These are phyloP conservation scores for Globisporangium splendens DNA, from an alignment of 352 stramenopile genomes.

Conservation along the genomic window DNA sequence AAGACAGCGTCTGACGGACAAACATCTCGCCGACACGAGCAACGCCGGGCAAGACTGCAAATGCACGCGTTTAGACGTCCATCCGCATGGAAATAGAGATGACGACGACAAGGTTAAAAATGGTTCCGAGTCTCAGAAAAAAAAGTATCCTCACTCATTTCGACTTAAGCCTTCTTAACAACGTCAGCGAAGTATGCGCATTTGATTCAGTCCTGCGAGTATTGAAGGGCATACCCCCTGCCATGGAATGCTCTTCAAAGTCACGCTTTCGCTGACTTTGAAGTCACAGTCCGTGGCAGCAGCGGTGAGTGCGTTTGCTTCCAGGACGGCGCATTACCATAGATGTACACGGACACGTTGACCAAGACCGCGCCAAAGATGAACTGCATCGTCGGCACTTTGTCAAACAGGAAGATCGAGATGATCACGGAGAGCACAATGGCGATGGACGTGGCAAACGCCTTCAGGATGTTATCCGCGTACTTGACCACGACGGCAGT, in stretches of 20 bases:
- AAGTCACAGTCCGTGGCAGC: constrained; percentile 14
- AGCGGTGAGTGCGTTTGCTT: constrained; percentile 13
- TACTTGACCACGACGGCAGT: constrained; percentile 86
- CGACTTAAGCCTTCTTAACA: too few species aligned
- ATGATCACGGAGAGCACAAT: constrained; percentile 80
- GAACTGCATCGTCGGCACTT: constrained; percentile 73
- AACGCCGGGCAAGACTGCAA: too few species aligned
- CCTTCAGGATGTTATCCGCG: constrained; percentile 87
- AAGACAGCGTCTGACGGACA: too few species aligned
- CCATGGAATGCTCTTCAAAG: background rate
- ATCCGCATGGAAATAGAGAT: too few species aligned
- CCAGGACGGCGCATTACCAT: constrained; percentile 58
- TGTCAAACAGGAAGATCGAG: constrained; percentile 83
- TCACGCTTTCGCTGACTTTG: constrained; percentile 9
- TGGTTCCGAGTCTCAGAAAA: too few species aligned
- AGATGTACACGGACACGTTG: constrained; percentile 79
- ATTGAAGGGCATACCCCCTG: too few species aligned
- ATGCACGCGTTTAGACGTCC: too few species aligned
- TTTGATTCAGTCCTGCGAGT: background rate
- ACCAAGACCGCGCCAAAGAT: constrained; percentile 69
- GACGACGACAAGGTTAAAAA: too few species aligned
- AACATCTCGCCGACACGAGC: too few species aligned
- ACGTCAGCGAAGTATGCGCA: background rate
- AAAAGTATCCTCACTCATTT: too few species aligned
- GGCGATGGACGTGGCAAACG: constrained; percentile 81